A percentile compares a stretch with the other conserved stretches of the same genome.
phyloP scores from a whole-genome alignment of 306 rosid genomes.

The Canavalia gladiata region DNA sequence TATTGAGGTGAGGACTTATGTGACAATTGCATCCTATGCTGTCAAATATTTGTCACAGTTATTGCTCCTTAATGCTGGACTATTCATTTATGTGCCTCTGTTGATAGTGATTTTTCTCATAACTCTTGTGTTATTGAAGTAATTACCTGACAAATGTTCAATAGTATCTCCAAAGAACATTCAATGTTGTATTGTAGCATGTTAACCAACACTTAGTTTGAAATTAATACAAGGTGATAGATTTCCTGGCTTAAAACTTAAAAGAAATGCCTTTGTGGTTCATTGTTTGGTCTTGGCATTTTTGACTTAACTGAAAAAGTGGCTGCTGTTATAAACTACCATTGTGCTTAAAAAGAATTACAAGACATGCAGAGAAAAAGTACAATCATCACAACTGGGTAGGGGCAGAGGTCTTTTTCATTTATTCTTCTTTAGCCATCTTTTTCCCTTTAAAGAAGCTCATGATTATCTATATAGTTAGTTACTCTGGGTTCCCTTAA shows the following conservation, averaged over 20 bases:
- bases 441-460: too few relatives aligned
- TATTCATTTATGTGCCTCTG: slow-evolving; percentile 7
- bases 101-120: not conserved
- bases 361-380: too few relatives aligned
- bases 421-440: too few relatives aligned
- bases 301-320: too few relatives aligned
- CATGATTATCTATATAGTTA: too few relatives aligned
- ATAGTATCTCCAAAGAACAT: not conserved
- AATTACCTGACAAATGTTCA: slow-evolving; percentile 7
- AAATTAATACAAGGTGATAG: not conserved
- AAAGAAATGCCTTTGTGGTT: not conserved
- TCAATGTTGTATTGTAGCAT: not conserved
- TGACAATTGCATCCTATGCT: slow-evolving; percentile 10
- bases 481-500: not conserved
- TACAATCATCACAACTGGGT: too few relatives aligned
- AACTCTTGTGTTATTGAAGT: not conserved
- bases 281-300: not conserved
- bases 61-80: not conserved
- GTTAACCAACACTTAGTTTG: not conserved
- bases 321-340: too few relatives aligned
- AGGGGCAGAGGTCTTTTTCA: too few relatives aligned
- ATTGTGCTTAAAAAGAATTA: too few relatives aligned
- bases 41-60: not conserved
- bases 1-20: slow-evolving; percentile 66
- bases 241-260: too few relatives aligned